Conservation (phyloP, 2,329 filamentous ascomycete species). For the Calonectria montana region DNA sequence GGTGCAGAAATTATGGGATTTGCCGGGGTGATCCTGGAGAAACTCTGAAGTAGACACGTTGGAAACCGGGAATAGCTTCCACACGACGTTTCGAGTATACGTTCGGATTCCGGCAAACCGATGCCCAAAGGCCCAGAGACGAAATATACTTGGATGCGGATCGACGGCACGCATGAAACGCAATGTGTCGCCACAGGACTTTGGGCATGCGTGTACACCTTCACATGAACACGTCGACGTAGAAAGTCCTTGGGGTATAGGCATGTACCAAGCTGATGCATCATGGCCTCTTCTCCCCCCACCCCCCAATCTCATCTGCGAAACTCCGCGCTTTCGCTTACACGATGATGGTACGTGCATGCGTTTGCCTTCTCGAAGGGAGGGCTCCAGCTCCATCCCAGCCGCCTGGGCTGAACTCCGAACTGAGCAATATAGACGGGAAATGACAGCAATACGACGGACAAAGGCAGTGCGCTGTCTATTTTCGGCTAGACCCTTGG, state of each 20-base stretch:
- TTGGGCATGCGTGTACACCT: not conserved
- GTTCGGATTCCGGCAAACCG: not conserved
- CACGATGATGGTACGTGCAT: not conserved
- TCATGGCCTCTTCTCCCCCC: not conserved
- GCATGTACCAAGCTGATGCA: not conserved
- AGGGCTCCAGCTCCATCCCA: not conserved
- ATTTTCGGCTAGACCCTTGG: slow-evolving; percentile 6
- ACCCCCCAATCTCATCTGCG: not conserved
- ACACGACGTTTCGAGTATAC: not conserved
- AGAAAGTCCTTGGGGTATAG: not conserved
- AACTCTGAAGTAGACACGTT: not conserved
- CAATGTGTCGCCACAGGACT: not conserved
- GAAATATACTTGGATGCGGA: not conserved
- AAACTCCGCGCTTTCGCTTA: not conserved
- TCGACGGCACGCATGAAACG: slow-evolving; percentile 18
- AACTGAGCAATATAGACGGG: not conserved
- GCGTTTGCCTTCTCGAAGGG: not conserved
- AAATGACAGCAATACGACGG: slow-evolving; percentile 5
- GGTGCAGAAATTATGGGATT: not conserved
- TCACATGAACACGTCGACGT: not conserved
- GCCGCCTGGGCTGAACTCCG: slow-evolving; percentile 1
- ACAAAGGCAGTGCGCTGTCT: not conserved
- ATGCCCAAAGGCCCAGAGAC: not conserved
- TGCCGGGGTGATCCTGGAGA: not conserved
- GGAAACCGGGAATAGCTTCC: not conserved